Percentiles rank a stretch among this genome's conserved stretches.
Conservation (phyloP, 208 protist genomes). For the Trypanosoma avium region DNA sequence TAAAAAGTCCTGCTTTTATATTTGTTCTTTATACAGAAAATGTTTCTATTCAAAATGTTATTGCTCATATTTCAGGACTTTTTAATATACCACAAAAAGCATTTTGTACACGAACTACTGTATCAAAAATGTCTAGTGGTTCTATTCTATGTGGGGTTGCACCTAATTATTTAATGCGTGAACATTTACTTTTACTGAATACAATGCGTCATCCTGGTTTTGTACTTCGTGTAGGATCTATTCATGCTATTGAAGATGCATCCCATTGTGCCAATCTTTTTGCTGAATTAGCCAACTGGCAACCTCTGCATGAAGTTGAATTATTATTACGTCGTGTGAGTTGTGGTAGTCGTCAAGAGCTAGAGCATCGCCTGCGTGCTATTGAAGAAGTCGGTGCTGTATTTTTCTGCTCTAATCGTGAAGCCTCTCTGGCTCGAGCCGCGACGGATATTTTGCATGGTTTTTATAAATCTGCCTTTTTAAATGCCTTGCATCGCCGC, state of each 20-base stretch:
- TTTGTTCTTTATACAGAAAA: slow-evolving; percentile 86
- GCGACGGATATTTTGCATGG: slow-evolving; percentile 85
- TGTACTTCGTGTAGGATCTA: slow-evolving; percentile 70
- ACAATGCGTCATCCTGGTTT: slow-evolving; percentile 87
- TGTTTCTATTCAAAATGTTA: slow-evolving; percentile 72
- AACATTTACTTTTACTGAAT: slow-evolving; percentile 84
- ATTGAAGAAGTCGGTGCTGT: slow-evolving; percentile 71
- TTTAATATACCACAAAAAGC: slow-evolving; percentile 63
- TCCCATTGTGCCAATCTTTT: slow-evolving; percentile 31
- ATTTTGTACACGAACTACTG: slow-evolving; percentile 60
- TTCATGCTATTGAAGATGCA: slow-evolving; percentile 41
- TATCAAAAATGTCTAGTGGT: slow-evolving; percentile 81
- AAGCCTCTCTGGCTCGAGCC: slow-evolving; percentile 64
- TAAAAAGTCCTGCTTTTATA: slow-evolving; percentile 60
- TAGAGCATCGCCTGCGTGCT: slow-evolving; percentile 65
- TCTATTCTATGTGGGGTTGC: slow-evolving; percentile 66
- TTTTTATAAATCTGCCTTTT: slow-evolving; percentile 73
- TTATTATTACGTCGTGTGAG: slow-evolving; percentile 72
- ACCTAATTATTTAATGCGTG: slow-evolving; percentile 47
- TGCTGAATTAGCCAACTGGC: slow-evolving; percentile 61
- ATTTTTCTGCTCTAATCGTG: slow-evolving; percentile 79
- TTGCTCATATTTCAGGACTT: slow-evolving; percentile 68
- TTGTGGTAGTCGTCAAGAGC: slow-evolving; percentile 37
- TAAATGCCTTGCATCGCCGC: slow-evolving; percentile 75
- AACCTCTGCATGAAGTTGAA: slow-evolving; percentile 70